A percentile compares a stretch with the other conserved stretches of the same genome.
These are phyloP conservation scores for Pseudopithomyces chartarum DNA, from an alignment of 2,329 filamentous ascomycete species.

Conservation along the genomic window DNA sequence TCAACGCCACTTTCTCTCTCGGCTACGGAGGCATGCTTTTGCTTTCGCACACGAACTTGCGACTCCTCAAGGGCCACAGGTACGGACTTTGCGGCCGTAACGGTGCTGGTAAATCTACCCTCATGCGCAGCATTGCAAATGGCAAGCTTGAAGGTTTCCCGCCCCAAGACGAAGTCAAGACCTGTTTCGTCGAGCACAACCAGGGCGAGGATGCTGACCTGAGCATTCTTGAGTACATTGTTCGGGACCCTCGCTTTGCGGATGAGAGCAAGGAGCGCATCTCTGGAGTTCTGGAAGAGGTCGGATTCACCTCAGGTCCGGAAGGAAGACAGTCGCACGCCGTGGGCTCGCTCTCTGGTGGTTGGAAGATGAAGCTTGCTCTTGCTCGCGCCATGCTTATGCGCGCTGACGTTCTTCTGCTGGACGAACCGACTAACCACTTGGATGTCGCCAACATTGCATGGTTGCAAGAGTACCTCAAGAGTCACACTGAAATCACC, in stretches of 20 bases:
- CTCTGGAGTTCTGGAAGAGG: conserved; percentile 80
- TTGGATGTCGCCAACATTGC: conserved; percentile 94
- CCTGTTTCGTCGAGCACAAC: conserved; percentile 99
- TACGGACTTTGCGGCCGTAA: conserved; percentile 98
- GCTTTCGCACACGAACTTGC: conserved; percentile 92
- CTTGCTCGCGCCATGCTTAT: conserved; percentile 95
- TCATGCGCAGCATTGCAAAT: conserved; percentile 95
- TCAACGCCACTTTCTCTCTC: conserved; percentile 96
- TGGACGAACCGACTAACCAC: conserved; percentile 99
- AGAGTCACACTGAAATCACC: conserved; percentile 94
- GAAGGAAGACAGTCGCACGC: conserved; percentile 87
- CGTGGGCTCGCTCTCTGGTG: conserved; percentile 93
- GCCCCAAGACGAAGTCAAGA: conserved; percentile 86
- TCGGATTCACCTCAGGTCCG: conserved; percentile 90
- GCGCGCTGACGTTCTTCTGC: conserved; percentile 91
- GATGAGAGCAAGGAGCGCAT: conserved; percentile 81
- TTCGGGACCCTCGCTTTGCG: conserved; percentile 85
- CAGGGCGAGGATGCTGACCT: conserved; percentile 97
- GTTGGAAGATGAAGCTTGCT: conserved; percentile 99
- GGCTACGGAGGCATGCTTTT: conserved; percentile 98
- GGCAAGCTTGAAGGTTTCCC: conserved; percentile 98
- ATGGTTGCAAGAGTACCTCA: conserved; percentile 95
- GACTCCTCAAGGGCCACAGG: conserved; percentile 92
- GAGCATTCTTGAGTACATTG: conserved; percentile 90
- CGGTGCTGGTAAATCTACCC: conserved; percentile 96